phyloP scores from a whole-genome alignment of 495 filamentous ascomycete species.

The Poronia punctata region DNA sequence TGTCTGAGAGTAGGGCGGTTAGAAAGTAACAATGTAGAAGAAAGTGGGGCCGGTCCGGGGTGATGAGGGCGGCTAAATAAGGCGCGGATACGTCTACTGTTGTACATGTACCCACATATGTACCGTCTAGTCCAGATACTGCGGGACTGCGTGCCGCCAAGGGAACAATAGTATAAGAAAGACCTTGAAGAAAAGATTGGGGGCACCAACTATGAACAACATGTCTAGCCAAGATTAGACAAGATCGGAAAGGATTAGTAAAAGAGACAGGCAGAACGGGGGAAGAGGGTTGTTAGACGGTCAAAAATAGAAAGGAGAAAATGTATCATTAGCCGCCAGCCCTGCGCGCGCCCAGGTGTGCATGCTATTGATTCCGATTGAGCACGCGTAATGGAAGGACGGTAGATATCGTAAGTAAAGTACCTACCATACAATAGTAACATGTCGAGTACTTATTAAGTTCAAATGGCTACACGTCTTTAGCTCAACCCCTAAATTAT shows the following conservation, averaged over 20 bases:
- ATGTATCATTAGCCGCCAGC: conserved; percentile 26
- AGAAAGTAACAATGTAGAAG: too few species aligned
- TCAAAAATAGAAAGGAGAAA: conserved; percentile 23
- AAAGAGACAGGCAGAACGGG: too few species aligned
- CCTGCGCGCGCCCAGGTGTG: conserved; percentile 17
- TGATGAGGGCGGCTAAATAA: conserved; percentile 39
- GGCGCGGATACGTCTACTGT: conserved; percentile 3
- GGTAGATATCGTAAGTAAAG: too few species aligned
- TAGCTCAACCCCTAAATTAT: too few species aligned
- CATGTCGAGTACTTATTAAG: too few species aligned
- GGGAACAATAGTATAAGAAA: too few species aligned
- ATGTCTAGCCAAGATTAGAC: neutral
- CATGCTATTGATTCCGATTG: conserved; percentile 4
- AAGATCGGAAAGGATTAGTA: conserved; percentile 5
- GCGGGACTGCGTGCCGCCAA: too few species aligned
- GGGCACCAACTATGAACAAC: conserved; percentile 10
- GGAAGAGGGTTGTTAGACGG: conserved; percentile 9
- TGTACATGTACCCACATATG: too few species aligned
- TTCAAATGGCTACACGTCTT: too few species aligned
- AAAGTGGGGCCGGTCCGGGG: too few species aligned
- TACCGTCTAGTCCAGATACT: too few species aligned
- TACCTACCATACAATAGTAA: too few species aligned
- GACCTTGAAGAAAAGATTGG: conserved; percentile 7
- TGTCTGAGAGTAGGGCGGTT: conserved; percentile 46
- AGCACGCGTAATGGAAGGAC: conserved; percentile 17